Percentiles rank a stretch among this genome's conserved stretches.
These are phyloP conservation scores for Wickerhamomyces chaumierensis DNA, from an alignment of 805 yeast genomes.

Conservation along the genomic window DNA sequence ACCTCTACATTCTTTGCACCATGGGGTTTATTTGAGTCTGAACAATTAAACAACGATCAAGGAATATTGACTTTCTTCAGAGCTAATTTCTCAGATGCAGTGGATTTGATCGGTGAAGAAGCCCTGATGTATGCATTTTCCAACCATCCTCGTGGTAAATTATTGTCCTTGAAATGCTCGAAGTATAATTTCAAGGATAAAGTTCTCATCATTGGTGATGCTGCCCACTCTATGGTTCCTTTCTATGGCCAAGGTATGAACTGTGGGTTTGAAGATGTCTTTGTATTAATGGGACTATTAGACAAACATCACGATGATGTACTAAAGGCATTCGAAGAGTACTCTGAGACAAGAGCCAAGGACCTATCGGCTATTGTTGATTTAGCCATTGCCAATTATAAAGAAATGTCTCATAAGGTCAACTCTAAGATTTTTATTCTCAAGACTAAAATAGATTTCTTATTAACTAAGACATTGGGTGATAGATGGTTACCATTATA, in stretches of 20 bases:
- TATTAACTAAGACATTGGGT: slow-evolving; percentile 46
- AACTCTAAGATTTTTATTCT: slow-evolving; percentile 46
- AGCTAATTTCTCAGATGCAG: slow-evolving; percentile 65
- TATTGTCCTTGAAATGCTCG: slow-evolving; percentile 57
- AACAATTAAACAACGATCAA: slow-evolving; percentile 26
- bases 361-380: slow-evolving; percentile 71
- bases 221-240: slow-evolving; percentile 97
- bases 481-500: slow-evolving; percentile 77
- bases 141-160: slow-evolving; percentile 63
- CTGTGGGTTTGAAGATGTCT: slow-evolving; percentile 88
- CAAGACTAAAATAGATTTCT: slow-evolving; percentile 58
- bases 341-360: slow-evolving; percentile 29
- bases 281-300: slow-evolving; percentile 39
- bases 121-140: slow-evolving; percentile 37
- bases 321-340: slow-evolving; percentile 5
- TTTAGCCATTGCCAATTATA: slow-evolving; percentile 70
- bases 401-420: slow-evolving; percentile 81
- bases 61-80: slow-evolving; percentile 44
- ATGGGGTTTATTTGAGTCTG: slow-evolving; percentile 47
- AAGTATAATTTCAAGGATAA: slow-evolving; percentile 60
- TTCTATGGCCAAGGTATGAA: slow-evolving; percentile 97
- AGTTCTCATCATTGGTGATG: slow-evolving; percentile 74
- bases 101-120: slow-evolving; percentile 50
- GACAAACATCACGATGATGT: slow-evolving; percentile 5
- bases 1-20: slow-evolving; percentile 87